Base-by-base conservation (phyloP, 2,329 filamentous ascomycete species). In the Nannizziopsis barbatae region DNA sequence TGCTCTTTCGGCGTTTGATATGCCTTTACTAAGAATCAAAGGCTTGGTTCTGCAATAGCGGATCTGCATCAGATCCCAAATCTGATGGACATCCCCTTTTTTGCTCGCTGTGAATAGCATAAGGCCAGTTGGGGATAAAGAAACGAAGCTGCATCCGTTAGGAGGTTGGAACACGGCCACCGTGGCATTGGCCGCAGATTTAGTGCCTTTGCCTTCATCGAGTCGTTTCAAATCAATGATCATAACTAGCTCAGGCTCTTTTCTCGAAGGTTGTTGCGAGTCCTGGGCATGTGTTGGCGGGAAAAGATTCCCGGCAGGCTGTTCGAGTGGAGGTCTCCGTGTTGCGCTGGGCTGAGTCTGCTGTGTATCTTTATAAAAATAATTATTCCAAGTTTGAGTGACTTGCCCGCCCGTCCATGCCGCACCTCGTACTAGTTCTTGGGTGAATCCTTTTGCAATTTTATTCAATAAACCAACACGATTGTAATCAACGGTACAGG, bases 391-490 rank as follows among this genome's bases (percentile, higher is more conserved):
- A 5, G 67, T 69, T 51, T 72, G 70, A 42, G 72, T 55, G 14
- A 71, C 70, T 55, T 73, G 71, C 45, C 71, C 70, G 39, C 70
- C 69, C 58, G 73, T 67, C 69, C 70, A 73, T 52, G 67, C 66
- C 32, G 70, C 71, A 20, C 70, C 69, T 55, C 65, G 67, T 30
- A 73, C 64, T 20, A 73, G 58, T 55, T 73, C 71, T 53, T 74
- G 71, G 5, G 71, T 66, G n/a, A 73, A 68, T 32, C 71, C 71
- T 53, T 70, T 60, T 22, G 71, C 69, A 14, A 73, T 62, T 52
- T 70, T 71, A 51, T 71, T 68, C 5, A 74, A 59, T 27, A 74
- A 58, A 39, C 70, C 71, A 1, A 65, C 68, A 36, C 72, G 69
- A 18, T 70, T 70, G 1, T 66, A 65, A 45, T 74, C 71, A 7